phyloP scores from a whole-genome alignment of 2,329 filamentous ascomycete genomes.

The Trichocomaceae sp. region DNA sequence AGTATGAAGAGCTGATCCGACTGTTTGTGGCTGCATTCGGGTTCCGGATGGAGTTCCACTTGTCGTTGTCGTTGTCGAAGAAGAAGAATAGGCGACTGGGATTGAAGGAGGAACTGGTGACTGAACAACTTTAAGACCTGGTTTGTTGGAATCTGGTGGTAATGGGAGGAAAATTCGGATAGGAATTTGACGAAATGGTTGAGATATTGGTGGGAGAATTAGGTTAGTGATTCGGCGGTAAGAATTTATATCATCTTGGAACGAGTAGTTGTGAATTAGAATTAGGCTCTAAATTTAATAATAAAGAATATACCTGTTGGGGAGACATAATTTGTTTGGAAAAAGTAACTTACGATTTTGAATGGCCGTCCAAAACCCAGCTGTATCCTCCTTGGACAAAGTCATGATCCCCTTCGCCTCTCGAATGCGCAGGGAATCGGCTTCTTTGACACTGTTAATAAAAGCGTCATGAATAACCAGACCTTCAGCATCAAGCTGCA shows the following conservation, averaged over 20 bases:
- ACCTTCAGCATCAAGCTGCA: constrained; percentile 49
- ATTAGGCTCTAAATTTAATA: background rate
- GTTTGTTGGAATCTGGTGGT: constrained; percentile 46
- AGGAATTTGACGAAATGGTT: constrained; percentile 74
- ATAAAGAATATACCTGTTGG: background rate
- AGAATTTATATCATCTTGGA: constrained; percentile 60
- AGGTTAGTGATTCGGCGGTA: constrained; percentile 73
- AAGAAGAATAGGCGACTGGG: constrained; percentile 14
- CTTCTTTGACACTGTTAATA: constrained; percentile 67
- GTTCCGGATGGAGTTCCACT: constrained; percentile 11
- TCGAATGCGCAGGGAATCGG: constrained; percentile 81
- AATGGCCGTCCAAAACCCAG: constrained; percentile 73
- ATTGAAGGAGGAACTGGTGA: constrained; percentile 56
- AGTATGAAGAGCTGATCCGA: constrained; percentile 70
- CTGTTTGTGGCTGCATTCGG: constrained; percentile 53
- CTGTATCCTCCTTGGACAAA: constrained; percentile 75
- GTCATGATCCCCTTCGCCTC: constrained; percentile 87
- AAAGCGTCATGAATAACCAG: constrained; percentile 58
- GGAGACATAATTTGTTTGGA: background rate
- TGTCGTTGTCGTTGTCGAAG: constrained; percentile 12
- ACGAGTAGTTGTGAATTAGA: background rate
- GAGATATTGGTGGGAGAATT: constrained; percentile 61
- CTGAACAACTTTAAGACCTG: constrained; percentile 63
- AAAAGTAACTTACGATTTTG: constrained; percentile 53
- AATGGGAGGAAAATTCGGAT: constrained; percentile 78